Percentiles rank a stretch among this genome's conserved stretches.
phyloP scores from a whole-genome alignment of 129 eudicot genomes.

The Escallonia rubra region DNA sequence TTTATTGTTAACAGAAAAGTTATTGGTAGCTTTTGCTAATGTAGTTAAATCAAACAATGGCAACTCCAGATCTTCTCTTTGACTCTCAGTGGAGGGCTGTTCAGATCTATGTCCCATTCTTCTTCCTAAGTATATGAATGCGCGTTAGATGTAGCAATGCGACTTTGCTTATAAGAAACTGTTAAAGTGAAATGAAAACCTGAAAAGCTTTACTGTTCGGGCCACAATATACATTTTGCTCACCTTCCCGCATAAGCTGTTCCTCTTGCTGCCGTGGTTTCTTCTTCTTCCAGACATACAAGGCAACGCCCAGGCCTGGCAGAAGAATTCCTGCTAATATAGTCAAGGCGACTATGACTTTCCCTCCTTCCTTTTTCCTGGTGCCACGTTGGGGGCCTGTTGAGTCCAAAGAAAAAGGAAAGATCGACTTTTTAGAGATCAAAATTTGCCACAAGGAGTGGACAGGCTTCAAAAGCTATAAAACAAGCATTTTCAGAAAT shows the following conservation, averaged over 20 bases:
- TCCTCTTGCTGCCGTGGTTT: not conserved
- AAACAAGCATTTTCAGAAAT: not conserved
- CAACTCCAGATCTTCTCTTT: not conserved
- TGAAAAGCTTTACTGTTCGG: not conserved
- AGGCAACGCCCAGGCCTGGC: not conserved
- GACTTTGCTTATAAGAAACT: not conserved
- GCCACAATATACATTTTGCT: not conserved
- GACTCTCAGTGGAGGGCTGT: not conserved
- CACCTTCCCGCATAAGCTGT: not conserved
- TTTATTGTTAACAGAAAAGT: not conserved
- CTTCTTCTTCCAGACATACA: conserved; percentile 8
- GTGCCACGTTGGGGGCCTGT: not conserved
- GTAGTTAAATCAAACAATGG: not conserved
- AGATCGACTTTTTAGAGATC: not conserved
- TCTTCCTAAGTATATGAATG: not conserved
- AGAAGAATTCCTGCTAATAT: not conserved
- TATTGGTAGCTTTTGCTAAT: not conserved
- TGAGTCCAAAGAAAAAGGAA: not conserved
- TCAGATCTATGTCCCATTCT: not conserved
- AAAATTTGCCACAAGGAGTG: not conserved
- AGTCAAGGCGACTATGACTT: not conserved
- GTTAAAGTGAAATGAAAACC: not conserved
- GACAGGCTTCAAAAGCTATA: not conserved
- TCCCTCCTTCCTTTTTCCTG: not conserved
- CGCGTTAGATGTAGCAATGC: not conserved